Evolutionary conservation across 306 rosid species (phyloP).

Genomic region (Alnus rubra): DNA sequence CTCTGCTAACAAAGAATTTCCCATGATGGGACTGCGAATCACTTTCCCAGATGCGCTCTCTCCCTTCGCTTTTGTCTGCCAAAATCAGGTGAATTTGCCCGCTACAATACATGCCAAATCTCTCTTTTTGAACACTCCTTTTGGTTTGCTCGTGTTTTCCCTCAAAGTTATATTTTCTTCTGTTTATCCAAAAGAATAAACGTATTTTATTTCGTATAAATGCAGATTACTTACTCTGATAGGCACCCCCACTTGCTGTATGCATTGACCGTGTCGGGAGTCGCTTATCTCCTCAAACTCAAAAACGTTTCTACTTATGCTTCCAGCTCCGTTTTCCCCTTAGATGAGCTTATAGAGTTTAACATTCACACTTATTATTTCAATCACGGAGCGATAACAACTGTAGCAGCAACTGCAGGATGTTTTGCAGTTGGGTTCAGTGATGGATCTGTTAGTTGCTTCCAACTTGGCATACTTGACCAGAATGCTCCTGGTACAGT

Average conservation of each 20-base stretch:
- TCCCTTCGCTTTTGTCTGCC: constrained; percentile 62
- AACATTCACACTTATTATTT: constrained; percentile 42
- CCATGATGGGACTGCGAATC: constrained; percentile 64
- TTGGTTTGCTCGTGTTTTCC: not conserved
- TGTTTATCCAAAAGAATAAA: not conserved
- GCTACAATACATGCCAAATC: not conserved
- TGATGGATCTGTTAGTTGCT: constrained; percentile 75
- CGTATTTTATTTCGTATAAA: constrained; percentile 6
- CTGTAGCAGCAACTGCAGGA: constrained; percentile 57
- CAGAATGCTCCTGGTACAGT: constrained; percentile 62
- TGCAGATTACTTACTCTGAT: constrained; percentile 56
- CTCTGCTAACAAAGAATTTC: constrained; percentile 58
- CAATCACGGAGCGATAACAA: constrained; percentile 45
- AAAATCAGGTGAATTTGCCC: constrained; percentile 52
- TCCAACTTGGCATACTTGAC: constrained; percentile 70
- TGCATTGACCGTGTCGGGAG: constrained; percentile 65
- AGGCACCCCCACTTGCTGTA: constrained; percentile 64
- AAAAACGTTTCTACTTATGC: constrained; percentile 49
- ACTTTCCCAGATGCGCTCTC: constrained; percentile 65
- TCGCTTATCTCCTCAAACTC: constrained; percentile 66
- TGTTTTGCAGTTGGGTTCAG: constrained; percentile 68
- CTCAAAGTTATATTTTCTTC: not conserved
- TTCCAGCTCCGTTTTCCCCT: constrained; percentile 48
- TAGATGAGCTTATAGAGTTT: constrained; percentile 51
- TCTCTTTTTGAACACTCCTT: not conserved